phyloP scores from a whole-genome alignment of 106 monocot species.

The Alisma plantagoaquatica region DNA sequence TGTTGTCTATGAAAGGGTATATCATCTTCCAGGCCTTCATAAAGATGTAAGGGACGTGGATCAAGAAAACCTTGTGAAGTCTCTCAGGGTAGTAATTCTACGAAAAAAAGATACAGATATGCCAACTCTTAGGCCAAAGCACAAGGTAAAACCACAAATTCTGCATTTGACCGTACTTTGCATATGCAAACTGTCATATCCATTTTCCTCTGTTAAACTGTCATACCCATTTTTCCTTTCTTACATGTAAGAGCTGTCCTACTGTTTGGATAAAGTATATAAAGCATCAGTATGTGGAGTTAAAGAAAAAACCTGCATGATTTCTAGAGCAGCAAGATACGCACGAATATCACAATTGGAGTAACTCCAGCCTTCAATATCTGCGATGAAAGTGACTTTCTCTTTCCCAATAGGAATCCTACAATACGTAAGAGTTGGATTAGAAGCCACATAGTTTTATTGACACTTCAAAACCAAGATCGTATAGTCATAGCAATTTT shows the following conservation, averaged over 20 bases:
- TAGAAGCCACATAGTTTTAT: background rate
- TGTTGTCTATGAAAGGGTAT: slow-evolving; percentile 68
- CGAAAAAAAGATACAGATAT: slow-evolving; percentile 9
- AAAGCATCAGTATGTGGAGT: no score
- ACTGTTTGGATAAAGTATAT: no score
- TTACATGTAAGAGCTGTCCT: no score
- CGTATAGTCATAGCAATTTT: no score
- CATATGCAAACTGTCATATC: no score
- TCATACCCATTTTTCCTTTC: no score
- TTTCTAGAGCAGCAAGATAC: slow-evolving; percentile 34
- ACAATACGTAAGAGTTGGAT: background rate
- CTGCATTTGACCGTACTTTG: no score
- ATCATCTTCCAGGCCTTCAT: slow-evolving; percentile 72
- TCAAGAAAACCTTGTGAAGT: slow-evolving; percentile 42
- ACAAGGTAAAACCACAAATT: no score
- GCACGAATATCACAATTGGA: slow-evolving; percentile 33
- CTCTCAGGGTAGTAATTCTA: slow-evolving; percentile 77
- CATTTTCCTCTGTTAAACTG: no score
- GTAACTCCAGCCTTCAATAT: slow-evolving; percentile 44
- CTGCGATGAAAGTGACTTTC: slow-evolving; percentile 30
- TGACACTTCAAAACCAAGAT: background rate
- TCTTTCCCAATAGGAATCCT: slow-evolving; percentile 31
- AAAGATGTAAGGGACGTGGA: slow-evolving; percentile 63
- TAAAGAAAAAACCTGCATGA: slow-evolving; percentile 64
- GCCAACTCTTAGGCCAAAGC: no score